Evolutionary conservation across 306 rosid species (phyloP).

Genomic region (Quercus agrifolia): DNA sequence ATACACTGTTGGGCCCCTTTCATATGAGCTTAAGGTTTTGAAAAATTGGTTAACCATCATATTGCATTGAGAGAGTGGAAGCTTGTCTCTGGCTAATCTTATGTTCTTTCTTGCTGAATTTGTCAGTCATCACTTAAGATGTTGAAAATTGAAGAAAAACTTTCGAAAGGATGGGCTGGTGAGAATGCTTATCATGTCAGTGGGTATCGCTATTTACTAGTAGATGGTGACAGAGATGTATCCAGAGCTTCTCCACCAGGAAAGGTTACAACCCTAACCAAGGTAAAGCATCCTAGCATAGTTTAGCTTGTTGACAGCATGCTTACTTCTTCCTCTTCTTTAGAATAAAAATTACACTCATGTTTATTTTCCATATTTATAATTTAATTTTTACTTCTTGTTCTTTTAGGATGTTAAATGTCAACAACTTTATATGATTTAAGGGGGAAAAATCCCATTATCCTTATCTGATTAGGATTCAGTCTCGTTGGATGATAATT

Average conservation of each 20-base stretch:
- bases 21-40: background rate
- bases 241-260: constrained; percentile 97
- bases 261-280: constrained; percentile 83
- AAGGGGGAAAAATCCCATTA: background rate
- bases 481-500: background rate
- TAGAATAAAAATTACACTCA: background rate
- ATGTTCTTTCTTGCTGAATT: constrained; percentile 22
- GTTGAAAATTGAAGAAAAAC: constrained; percentile 86
- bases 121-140: constrained; percentile 77
- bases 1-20: background rate
- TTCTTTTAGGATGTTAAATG: background rate
- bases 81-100: constrained; percentile 8
- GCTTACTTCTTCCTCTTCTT: background rate
- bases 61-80: constrained; percentile 10
- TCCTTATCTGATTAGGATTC: background rate
- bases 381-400: background rate
- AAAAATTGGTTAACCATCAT: background rate
- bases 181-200: constrained; percentile 94
- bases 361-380: background rate
- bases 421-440: background rate
- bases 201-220: constrained; percentile 88
- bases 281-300: constrained; percentile 46
- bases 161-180: constrained; percentile 99
- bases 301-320: background rate
- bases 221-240: constrained; percentile 74